These are phyloP conservation scores for Boletus bicolor DNA, from an alignment of 768 basidiomycete species.

Conservation along the genomic window DNA sequence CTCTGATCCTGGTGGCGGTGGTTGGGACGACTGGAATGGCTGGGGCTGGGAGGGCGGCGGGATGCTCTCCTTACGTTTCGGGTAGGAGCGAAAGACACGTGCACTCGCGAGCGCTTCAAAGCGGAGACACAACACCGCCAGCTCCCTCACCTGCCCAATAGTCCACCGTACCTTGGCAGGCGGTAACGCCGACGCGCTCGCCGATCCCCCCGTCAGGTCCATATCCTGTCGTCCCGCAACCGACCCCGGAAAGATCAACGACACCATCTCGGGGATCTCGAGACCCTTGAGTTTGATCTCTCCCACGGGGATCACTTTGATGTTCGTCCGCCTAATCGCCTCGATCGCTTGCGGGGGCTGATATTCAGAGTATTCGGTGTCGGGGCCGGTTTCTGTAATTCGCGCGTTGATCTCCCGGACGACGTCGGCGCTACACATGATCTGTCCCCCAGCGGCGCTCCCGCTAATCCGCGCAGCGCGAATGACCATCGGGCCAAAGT, in stretches of 20 bases:
- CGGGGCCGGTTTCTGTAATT: constrained; percentile 49
- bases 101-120: constrained; percentile 71
- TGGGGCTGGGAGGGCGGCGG: constrained; percentile 2
- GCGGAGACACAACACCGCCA: constrained; percentile 72
- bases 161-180: constrained; percentile 56
- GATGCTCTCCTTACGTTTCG: constrained; percentile 35
- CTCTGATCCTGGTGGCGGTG: constrained; percentile 11
- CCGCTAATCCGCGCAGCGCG: constrained; percentile 83
- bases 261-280: constrained; percentile 84
- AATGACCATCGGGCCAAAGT: constrained; percentile 96
- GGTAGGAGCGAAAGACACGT: constrained; percentile 52
- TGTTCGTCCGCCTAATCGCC: constrained; percentile 68
- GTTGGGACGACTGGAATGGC: constrained; percentile 2
- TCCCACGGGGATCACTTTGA: constrained; percentile 72
- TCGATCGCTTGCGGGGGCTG: constrained; percentile 65
- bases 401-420: constrained; percentile 73
- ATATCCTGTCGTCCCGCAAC: constrained; percentile 70
- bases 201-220: constrained; percentile 32
- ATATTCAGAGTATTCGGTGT: constrained; percentile 57
- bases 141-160: constrained; percentile 68
- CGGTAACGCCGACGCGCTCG: constrained; percentile 5
- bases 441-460: constrained; percentile 86
- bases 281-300: constrained; percentile 93
- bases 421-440: constrained; percentile 87
- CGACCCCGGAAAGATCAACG: constrained; percentile 75